Evolutionary conservation across 2,329 filamentous ascomycete species (phyloP).

Genomic region (Fusarium keratoplasticum): DNA sequence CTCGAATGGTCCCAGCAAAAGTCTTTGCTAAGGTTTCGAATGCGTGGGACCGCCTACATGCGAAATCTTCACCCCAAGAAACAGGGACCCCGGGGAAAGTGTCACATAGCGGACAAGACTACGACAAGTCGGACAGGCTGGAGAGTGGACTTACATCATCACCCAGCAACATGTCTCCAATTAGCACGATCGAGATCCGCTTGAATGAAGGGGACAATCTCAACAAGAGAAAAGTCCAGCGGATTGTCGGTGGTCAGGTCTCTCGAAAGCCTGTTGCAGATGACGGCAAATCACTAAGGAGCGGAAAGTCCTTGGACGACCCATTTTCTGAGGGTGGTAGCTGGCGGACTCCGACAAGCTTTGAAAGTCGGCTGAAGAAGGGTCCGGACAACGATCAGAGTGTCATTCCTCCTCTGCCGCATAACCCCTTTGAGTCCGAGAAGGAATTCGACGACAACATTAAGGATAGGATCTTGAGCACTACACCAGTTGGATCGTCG

Average conservation of each 20-base stretch:
- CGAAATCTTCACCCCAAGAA: slow-evolving; percentile 42
- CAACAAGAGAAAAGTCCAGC: slow-evolving; percentile 50
- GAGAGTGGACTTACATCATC: slow-evolving; percentile 9
- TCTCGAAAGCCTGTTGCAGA: slow-evolving; percentile 45
- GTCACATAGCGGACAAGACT: neutral
- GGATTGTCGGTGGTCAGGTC: slow-evolving; percentile 46
- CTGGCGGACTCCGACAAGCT: slow-evolving; percentile 37
- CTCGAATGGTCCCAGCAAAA: slow-evolving; percentile 46
- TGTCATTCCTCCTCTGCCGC: slow-evolving; percentile 1
- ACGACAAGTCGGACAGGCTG: slow-evolving; percentile 6
- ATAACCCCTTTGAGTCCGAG: slow-evolving; percentile 52
- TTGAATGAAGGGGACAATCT: slow-evolving; percentile 52
- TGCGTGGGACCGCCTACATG: slow-evolving; percentile 48
- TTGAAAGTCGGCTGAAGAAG: slow-evolving; percentile 38
- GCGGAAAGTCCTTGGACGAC: slow-evolving; percentile 44
- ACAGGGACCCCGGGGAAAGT: slow-evolving; percentile 6
- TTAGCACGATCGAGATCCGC: slow-evolving; percentile 49
- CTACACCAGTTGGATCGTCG: slow-evolving; percentile 51
- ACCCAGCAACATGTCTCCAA: slow-evolving; percentile 31
- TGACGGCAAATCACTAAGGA: slow-evolving; percentile 45
- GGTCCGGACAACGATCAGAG: slow-evolving; percentile 5
- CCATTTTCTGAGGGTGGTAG: slow-evolving; percentile 43
- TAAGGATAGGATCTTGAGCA: slow-evolving; percentile 52
- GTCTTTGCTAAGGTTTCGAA: slow-evolving; percentile 50
- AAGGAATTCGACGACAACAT: slow-evolving; percentile 53